Conservation (phyloP, 2,329 filamentous ascomycete genomes). For the Hypoxylon sp. region DNA sequence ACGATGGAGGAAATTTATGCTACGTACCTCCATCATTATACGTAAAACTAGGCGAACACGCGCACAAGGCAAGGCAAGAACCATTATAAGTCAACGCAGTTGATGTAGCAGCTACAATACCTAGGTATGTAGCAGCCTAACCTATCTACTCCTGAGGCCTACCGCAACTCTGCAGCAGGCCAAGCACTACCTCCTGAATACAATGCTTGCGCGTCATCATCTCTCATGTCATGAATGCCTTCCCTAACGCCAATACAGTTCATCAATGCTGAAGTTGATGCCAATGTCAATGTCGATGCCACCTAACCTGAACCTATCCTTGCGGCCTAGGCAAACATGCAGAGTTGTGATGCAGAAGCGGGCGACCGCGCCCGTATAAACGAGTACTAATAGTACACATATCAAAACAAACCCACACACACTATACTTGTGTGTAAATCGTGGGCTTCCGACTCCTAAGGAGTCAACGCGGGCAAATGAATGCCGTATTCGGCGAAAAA, state of each 20-base stretch:
- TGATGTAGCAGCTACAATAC: background rate
- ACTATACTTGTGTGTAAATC: background rate
- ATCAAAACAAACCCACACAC: slow-evolving; percentile 4
- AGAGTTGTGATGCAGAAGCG: background rate
- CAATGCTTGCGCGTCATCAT: slow-evolving; percentile 4
- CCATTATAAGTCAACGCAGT: background rate
- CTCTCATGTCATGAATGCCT: slow-evolving; percentile 4
- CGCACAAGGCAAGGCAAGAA: background rate
- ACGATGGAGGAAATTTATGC: no score
- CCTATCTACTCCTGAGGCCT: slow-evolving; percentile 2
- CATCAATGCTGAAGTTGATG: background rate
- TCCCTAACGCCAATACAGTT: background rate
- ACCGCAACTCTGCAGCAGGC: background rate
- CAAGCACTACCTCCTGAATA: background rate
- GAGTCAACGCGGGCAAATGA: slow-evolving; percentile 4
- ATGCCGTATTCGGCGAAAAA: slow-evolving; percentile 11
- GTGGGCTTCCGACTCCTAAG: background rate
- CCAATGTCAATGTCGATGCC: background rate
- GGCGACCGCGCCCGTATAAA: background rate
- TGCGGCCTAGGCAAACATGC: background rate
- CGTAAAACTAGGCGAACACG: background rate
- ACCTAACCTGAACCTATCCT: background rate
- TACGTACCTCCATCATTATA: background rate
- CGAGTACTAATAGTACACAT: slow-evolving; percentile 12
- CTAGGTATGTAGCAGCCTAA: background rate